These are phyloP conservation scores for Neobulgaria alba DNA, from an alignment of 2,329 filamentous ascomycete genomes.

Conservation along the genomic window DNA sequence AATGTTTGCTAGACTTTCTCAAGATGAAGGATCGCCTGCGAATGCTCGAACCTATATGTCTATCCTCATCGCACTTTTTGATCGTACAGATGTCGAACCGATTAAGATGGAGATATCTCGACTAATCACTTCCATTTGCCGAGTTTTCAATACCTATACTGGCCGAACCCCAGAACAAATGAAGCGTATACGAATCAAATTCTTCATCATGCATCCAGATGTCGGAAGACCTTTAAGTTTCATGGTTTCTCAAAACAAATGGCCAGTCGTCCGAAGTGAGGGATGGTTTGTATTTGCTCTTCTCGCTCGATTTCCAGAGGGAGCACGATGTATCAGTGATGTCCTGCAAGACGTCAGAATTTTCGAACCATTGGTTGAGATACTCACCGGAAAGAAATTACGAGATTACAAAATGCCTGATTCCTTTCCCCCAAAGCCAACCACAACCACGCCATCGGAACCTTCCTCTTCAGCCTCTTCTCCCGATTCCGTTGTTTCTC, in stretches of 20 bases:
- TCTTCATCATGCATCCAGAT: slow-evolving; percentile 27
- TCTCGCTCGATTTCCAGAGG: slow-evolving; percentile 44
- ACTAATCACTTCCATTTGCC: slow-evolving; percentile 43
- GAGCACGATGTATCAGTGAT: slow-evolving; percentile 37
- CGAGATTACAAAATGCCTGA: slow-evolving; percentile 11
- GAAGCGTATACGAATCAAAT: slow-evolving; percentile 28
- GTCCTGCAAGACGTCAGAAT: slow-evolving; percentile 37
- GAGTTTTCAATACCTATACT: slow-evolving; percentile 40
- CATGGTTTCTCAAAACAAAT: slow-evolving; percentile 48
- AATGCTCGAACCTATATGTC: slow-evolving; percentile 31
- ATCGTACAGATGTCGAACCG: slow-evolving; percentile 41
- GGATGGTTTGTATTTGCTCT: slow-evolving; percentile 55
- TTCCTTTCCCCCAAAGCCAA: not conserved
- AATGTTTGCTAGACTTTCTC: slow-evolving; percentile 36
- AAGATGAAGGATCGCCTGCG: slow-evolving; percentile 30
- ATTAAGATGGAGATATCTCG: slow-evolving; percentile 53
- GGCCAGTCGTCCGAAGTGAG: slow-evolving; percentile 50
- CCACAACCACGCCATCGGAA: slow-evolving; percentile 2
- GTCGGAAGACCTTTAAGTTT: slow-evolving; percentile 35
- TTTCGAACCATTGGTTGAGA: slow-evolving; percentile 36
- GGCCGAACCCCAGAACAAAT: slow-evolving; percentile 25
- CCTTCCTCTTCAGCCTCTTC: not conserved
- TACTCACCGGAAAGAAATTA: slow-evolving; percentile 39
- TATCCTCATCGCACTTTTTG: slow-evolving; percentile 34
- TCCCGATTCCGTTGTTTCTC: not conserved